Percentiles rank a stretch among this genome's conserved stretches.
phyloP scores from a whole-genome alignment of 129 eudicot genomes.

The Silybum marianum region DNA sequence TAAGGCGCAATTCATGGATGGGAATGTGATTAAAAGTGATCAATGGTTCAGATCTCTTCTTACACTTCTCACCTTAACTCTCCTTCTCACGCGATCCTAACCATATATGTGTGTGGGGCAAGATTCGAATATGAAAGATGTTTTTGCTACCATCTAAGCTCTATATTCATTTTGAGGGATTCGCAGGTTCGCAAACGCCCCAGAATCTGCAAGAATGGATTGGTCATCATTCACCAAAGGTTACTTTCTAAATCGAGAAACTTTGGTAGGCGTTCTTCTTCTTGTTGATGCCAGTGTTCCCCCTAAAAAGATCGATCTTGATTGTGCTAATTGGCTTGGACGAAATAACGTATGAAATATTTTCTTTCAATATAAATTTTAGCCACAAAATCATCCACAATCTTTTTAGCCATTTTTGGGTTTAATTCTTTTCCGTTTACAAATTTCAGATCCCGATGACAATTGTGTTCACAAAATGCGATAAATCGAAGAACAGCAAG shows the following conservation, averaged over 20 bases:
- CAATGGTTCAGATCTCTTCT: no score
- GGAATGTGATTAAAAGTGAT: no score
- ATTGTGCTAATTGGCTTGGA: conserved; percentile 94
- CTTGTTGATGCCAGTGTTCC: conserved; percentile 92
- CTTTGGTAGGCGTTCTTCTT: conserved; percentile 70
- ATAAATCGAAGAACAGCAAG: conserved; percentile 72
- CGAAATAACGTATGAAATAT: conserved; percentile 58
- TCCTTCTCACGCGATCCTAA: no score
- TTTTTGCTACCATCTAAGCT: background rate
- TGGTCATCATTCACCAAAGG: conserved; percentile 97
- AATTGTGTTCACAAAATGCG: conserved; percentile 90
- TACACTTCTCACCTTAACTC: no score
- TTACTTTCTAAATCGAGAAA: conserved; percentile 70
- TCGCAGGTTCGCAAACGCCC: conserved; percentile 86
- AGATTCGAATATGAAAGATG: no score
- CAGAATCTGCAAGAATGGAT: conserved; percentile 87
- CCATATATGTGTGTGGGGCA: no score
- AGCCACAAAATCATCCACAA: background rate
- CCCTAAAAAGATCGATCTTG: conserved; percentile 90
- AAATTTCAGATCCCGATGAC: conserved; percentile 79
- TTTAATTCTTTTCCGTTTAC: background rate
- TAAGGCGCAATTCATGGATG: no score
- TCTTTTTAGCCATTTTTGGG: background rate
- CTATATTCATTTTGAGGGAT: background rate
- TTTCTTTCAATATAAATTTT: background rate